Base-by-base conservation (phyloP, 176 grass and related monocot species). In the Tuctoria greenei region DNA sequence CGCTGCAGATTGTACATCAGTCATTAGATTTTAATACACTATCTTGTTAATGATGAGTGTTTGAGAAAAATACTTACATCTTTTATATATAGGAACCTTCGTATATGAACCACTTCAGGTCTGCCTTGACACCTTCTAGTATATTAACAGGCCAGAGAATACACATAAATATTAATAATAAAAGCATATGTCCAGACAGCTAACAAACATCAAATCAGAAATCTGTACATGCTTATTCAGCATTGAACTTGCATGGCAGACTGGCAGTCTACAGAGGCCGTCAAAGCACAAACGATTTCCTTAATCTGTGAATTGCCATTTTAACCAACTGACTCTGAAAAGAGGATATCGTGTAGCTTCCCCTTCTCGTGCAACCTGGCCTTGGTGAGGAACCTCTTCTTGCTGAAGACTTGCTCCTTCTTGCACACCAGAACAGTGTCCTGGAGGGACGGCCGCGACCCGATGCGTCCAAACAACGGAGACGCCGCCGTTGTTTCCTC, bases 361-460 rank as follows among this genome's bases (percentile, higher is more conserved):
- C 78, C 90, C 77, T 68, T 84, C 20, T 85, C 88, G 27, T 89
- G 73, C 78, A 97, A 93, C 77, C 82, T 84, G 1, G 86, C 80
- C 66, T 82, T 84, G 8, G 90, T 88, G 59, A 85, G 76, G 78
- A 93, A 97, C 47, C 77, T 86, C 83, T 91, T 97, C 82, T 91
- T 93, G 67, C 88, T 85, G 77, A 93, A 93, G n/a, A 93, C 85
- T 60, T 97, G 90, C 77, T 97, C 93, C 77, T 93, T 91, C 80
- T 88, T 91, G 57, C n/a, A n/a, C n/a, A n/a, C n/a, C n/a, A n/a
- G n/a, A n/a, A n/a, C n/a, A n/a, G n/a, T n/a, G n/a, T n/a, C n/a
- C n/a, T n/a, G n/a, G n/a, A n/a, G n/a, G n/a, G n/a, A n/a, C n/a
- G n/a, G n/a, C n/a, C n/a, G n/a, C n/a, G n/a, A n/a, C n/a, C n/a